phyloP scores from a whole-genome alignment of 768 basidiomycete genomes.

The Kockovaella imperatae region DNA sequence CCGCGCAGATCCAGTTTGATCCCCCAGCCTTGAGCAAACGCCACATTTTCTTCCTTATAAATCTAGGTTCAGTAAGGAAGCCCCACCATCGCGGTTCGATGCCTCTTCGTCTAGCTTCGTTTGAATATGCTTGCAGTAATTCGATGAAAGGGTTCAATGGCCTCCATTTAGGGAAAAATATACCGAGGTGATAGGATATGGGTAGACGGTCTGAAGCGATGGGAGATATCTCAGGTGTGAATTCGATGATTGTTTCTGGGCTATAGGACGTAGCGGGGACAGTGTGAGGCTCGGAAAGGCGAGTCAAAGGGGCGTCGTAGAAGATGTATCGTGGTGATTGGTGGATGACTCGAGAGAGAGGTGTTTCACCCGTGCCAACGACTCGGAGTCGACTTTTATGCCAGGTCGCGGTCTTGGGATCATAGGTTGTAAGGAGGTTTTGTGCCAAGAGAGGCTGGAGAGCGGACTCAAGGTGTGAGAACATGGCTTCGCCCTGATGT shows the following conservation, averaged over 20 bases:
- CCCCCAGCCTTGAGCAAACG: neutral
- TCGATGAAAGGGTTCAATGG: neutral
- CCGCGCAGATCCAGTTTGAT: constrained; percentile 9
- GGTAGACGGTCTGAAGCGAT: constrained; percentile 23
- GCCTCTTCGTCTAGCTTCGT: constrained; percentile 7
- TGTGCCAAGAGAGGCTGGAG: constrained; percentile 20
- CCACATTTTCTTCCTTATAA: constrained; percentile 14
- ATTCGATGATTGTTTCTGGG: constrained; percentile 14
- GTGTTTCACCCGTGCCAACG: constrained; percentile 30
- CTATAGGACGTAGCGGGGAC: constrained; percentile 5
- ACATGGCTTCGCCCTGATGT: constrained; percentile 16
- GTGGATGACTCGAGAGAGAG: constrained; percentile 14
- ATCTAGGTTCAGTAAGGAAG: constrained; percentile 1
- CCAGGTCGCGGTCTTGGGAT: constrained; percentile 9
- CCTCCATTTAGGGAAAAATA: neutral
- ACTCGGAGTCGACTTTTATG: constrained; percentile 20
- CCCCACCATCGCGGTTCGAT: constrained; percentile 25
- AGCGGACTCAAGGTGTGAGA: constrained; percentile 14
- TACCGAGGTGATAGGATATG: constrained; percentile 3
- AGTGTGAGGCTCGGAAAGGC: constrained; percentile 4
- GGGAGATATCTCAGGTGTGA: constrained; percentile 15
- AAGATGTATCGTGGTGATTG: constrained; percentile 19
- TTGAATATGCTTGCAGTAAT: neutral
- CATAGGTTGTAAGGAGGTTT: constrained; percentile 17
- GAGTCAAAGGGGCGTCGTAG: constrained; percentile 21